A percentile compares a stretch with the other conserved stretches of the same genome.
Conservation (phyloP, 1,284 basidiomycete genomes). For the Pascua sp. region DNA sequence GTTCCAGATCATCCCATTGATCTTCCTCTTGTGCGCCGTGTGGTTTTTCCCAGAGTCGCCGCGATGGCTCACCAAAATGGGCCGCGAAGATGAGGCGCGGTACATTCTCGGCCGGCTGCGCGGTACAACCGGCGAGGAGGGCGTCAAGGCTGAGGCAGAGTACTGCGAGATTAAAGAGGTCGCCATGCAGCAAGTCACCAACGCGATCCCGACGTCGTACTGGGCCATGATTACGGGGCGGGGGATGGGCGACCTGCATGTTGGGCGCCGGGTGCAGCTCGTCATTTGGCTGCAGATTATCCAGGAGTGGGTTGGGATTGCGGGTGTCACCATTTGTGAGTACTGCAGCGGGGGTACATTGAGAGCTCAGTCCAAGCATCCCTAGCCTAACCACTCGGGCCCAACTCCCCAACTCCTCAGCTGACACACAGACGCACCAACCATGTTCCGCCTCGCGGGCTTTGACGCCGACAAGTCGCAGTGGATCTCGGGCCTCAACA, state of each 20-base stretch:
- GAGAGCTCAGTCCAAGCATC: not conserved
- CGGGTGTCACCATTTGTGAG: conserved; percentile 15
- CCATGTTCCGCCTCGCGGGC: conserved; percentile 27
- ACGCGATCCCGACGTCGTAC: conserved; percentile 17
- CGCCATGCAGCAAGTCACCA: conserved; percentile 33
- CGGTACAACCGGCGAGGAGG: conserved; percentile 16
- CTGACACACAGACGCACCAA: conserved; percentile 21
- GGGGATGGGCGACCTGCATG: conserved; percentile 34
- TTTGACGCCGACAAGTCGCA: conserved; percentile 34
- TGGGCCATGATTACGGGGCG: conserved; percentile 17
- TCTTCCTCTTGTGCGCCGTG: conserved; percentile 50
- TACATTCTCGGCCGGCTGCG: conserved; percentile 45
- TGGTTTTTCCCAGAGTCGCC: conserved; percentile 56
- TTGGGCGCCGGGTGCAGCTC: conserved; percentile 48
- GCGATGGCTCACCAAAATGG: conserved; percentile 58
- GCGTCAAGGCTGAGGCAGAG: conserved; percentile 15
- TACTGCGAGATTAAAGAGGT: conserved; percentile 44
- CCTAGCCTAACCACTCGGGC: conserved; percentile 26
- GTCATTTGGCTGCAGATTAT: conserved; percentile 45
- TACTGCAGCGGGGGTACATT: not conserved
- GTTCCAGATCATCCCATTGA: conserved; percentile 44
- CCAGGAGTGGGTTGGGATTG: conserved; percentile 40
- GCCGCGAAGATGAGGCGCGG: conserved; percentile 36
- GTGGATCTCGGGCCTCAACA: conserved; percentile 35
- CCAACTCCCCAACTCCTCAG: not conserved